These are phyloP conservation scores for Fraxinus albicans DNA, from an alignment of 305 asterid species.

Conservation along the genomic window DNA sequence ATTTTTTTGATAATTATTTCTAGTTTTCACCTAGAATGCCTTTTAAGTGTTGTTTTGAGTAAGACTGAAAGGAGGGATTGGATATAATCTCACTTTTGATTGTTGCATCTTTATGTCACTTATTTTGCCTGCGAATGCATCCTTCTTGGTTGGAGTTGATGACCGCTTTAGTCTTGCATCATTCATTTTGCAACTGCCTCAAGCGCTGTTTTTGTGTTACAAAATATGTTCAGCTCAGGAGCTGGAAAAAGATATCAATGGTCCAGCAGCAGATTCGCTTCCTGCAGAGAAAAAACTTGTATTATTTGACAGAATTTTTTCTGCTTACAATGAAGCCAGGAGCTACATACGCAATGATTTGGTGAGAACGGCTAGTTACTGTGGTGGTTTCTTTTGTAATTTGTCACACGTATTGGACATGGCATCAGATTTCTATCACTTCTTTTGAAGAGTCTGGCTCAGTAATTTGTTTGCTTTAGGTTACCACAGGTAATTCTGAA, in stretches of 20 bases:
- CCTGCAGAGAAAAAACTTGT: constrained; percentile 71
- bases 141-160: constrained; percentile 5
- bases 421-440: background rate
- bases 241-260: constrained; percentile 80
- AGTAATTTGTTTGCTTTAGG: constrained; percentile 46
- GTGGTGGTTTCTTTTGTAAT: background rate
- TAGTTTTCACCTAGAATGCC: background rate
- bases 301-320: constrained; percentile 83
- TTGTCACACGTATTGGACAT: background rate
- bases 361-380: constrained; percentile 43
- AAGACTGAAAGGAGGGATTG: background rate
- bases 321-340: constrained; percentile 89
- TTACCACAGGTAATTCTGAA: constrained; percentile 81
- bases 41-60: background rate
- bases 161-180: constrained; percentile 14
- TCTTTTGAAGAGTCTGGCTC: constrained; percentile 20
- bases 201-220: constrained; percentile 27
- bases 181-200: constrained; percentile 23
- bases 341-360: constrained; percentile 82
- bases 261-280: constrained; percentile 72
- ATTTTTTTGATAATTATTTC: background rate
- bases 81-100: background rate
- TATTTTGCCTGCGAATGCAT: background rate
- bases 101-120: background rate
- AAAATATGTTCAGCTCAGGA: constrained; percentile 77